phyloP scores from a whole-genome alignment of 345 rosid genomes.

The Eucalyptus marginata region DNA sequence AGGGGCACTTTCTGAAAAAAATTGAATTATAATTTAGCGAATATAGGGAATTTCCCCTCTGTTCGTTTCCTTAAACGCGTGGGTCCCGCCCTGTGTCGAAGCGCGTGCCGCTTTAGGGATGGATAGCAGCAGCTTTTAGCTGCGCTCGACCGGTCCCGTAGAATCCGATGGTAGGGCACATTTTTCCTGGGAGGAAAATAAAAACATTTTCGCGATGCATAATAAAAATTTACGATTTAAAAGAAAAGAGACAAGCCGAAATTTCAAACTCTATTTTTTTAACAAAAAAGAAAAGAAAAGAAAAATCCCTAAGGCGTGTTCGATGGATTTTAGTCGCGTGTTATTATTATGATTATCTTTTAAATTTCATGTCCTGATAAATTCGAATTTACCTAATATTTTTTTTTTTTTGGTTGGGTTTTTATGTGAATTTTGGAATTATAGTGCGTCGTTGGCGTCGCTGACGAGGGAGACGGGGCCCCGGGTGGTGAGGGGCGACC shows the following conservation, averaged over 20 bases:
- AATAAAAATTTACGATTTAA: neutral
- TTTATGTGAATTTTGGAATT: neutral
- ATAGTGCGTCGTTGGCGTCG: slow-evolving; percentile 96
- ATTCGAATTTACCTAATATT: neutral
- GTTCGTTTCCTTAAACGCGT: neutral
- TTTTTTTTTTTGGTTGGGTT: neutral
- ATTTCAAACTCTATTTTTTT: too few relatives aligned
- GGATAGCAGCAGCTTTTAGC: neutral
- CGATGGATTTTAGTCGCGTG: neutral
- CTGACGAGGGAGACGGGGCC: slow-evolving; percentile 91
- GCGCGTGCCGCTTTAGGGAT: neutral
- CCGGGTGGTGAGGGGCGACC: slow-evolving; percentile 74
- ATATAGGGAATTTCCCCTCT: neutral
- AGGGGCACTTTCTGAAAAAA: neutral
- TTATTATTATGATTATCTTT: too few relatives aligned
- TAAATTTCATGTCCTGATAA: neutral
- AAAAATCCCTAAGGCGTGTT: neutral
- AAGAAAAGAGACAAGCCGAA: neutral
- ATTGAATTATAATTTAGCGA: too few relatives aligned
- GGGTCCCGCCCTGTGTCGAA: neutral
- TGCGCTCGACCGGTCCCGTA: neutral
- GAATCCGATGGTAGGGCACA: neutral
- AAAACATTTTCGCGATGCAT: neutral
- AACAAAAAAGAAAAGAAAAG: neutral
- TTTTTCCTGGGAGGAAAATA: neutral